Base-by-base conservation (phyloP, 768 basidiomycete species). In the Pulveroboletus sp. region DNA sequence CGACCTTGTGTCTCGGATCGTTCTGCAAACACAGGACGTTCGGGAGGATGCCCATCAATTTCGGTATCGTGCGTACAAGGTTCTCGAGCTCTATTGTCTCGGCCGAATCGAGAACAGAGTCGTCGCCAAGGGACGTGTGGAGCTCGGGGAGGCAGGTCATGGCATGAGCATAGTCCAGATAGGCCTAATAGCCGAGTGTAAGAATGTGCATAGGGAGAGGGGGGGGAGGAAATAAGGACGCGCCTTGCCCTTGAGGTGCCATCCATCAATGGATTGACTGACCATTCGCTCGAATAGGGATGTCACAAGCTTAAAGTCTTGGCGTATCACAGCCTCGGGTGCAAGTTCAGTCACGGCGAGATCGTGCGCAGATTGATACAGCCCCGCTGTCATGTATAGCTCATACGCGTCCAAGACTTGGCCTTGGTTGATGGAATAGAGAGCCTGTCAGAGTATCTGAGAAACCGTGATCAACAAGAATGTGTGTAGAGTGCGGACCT, bases 221-320 rank as follows among this genome's bases (percentile, higher is more conserved):
- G 46, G 17, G 28, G 32, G 32, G 27, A 28, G 45, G 17, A 57
- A 59, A 21, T 21, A 46, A 33, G 28, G 35, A 54, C 52, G 30
- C 56, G 88, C 92, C 78, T 93, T 86, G 45, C 94, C 94, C 32
- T 87, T 83, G 32, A 81, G 75, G 59, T 85, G 77, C 94, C 94
- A 96, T 8, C 82, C 82, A 38, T 81, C 80, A 9, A 94, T 77
- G 3, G 72, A 64, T 35, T 73, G 45, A 10, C 76, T 77, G 21
- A 72, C 73, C 56, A 98, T 83, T 8, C 76, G 75, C 43, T 70
- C 73, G 57, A 97, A 89, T 21, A 97, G 65, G n/a, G 75, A 75
- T 32, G 73, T 72, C 21, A 96, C 69, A 11, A 95, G 73, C 3
- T 76, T 78, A 8, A 76, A 57, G 57, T 77, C 76, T 38, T 73